Conservation (phyloP, 345 rosid genomes). For the Microcos paniculata region DNA sequence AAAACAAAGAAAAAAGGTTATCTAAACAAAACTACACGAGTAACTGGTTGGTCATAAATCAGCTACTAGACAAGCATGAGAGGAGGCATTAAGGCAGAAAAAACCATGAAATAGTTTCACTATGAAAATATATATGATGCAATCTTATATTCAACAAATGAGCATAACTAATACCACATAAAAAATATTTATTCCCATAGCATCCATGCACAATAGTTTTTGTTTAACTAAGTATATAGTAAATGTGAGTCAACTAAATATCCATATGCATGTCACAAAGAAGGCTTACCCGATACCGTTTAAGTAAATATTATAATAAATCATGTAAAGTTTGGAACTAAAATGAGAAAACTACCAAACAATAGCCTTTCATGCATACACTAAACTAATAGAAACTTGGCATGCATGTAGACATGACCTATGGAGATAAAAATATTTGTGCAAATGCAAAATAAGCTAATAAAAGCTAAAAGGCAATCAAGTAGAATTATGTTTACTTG, state of each 20-base stretch:
- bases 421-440: neutral
- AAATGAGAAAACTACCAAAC: neutral
- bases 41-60: neutral
- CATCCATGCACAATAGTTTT: neutral
- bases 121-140: neutral
- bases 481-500: slow-evolving; percentile 6
- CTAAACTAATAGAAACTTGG: neutral
- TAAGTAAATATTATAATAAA: neutral
- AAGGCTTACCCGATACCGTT: slow-evolving; percentile 7
- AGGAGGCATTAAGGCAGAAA: neutral
- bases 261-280: neutral
- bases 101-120: neutral
- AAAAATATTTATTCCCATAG: no score
- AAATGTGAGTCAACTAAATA: neutral
- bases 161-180: no score
- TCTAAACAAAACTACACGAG: neutral
- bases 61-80: neutral
- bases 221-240: neutral
- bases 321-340: slow-evolving; percentile 1
- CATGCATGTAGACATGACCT: neutral
- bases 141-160: neutral
- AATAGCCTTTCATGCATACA: neutral
- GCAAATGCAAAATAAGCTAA: neutral
- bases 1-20: neutral
- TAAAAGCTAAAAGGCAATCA: neutral